phyloP scores from a whole-genome alignment of 768 basidiomycete genomes.

The Kwoniella dendrophila region DNA sequence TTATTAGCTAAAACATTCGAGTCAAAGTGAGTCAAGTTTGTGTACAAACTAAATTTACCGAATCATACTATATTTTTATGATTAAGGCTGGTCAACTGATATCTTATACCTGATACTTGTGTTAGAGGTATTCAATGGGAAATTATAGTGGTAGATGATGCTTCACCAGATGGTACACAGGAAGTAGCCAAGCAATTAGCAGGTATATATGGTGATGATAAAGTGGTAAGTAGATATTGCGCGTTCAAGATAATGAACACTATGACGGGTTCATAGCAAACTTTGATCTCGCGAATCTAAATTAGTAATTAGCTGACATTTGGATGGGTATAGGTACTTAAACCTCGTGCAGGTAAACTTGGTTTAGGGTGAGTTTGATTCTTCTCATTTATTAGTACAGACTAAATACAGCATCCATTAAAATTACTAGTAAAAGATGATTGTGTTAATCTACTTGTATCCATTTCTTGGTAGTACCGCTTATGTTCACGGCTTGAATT shows the following conservation, averaged over 20 bases:
- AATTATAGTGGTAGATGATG: conserved; percentile 87
- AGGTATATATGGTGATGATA: conserved; percentile 78
- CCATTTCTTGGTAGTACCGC: conserved; percentile 66
- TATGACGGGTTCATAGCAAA: too few species aligned
- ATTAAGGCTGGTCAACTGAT: background rate
- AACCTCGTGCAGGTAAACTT: conserved; percentile 85
- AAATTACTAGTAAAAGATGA: background rate
- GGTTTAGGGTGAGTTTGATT: conserved; percentile 71
- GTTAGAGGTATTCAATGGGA: conserved; percentile 76
- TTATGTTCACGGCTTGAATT: conserved; percentile 87
- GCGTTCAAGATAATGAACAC: background rate
- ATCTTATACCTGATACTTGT: background rate
- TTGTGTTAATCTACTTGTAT: background rate
- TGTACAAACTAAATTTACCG: background rate
- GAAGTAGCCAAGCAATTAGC: conserved; percentile 80
- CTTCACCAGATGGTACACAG: conserved; percentile 89
- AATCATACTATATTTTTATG: background rate
- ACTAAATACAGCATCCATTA: too few species aligned
- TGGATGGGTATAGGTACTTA: conserved; percentile 71
- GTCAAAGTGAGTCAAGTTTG: conserved; percentile 65
- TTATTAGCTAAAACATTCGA: conserved; percentile 74
- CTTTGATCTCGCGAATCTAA: conserved; percentile 13
- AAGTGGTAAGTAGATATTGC: conserved; percentile 64
- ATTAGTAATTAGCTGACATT: too few species aligned
- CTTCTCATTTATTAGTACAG: background rate